These are phyloP conservation scores for Orbilia oligospora DNA, from an alignment of 2,329 filamentous ascomycete genomes.

Conservation along the genomic window DNA sequence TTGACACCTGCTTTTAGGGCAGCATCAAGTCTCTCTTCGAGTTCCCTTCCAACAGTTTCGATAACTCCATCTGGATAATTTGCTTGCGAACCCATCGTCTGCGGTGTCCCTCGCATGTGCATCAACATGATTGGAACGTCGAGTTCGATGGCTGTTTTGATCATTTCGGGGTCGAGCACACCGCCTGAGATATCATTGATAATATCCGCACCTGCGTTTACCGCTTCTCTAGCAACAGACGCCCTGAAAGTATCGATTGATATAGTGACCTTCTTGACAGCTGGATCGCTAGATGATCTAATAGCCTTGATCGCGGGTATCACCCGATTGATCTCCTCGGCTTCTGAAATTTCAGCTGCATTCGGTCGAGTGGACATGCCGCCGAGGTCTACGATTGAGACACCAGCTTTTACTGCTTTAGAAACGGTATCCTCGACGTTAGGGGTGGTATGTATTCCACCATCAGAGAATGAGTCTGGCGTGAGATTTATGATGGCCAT, in stretches of 20 bases:
- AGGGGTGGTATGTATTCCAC: slow-evolving; percentile 74
- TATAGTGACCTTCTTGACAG: slow-evolving; percentile 65
- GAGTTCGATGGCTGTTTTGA: slow-evolving; percentile 81
- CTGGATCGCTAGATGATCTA: slow-evolving; percentile 76
- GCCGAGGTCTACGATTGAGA: slow-evolving; percentile 89
- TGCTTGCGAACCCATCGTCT: slow-evolving; percentile 81
- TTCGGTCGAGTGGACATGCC: slow-evolving; percentile 92
- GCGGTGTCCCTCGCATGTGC: slow-evolving; percentile 92
- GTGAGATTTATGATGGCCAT: slow-evolving; percentile 98
- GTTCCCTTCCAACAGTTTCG: slow-evolving; percentile 77
- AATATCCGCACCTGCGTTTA: slow-evolving; percentile 86
- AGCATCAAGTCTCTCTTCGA: slow-evolving; percentile 78
- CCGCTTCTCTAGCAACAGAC: slow-evolving; percentile 81
- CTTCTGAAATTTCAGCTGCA: slow-evolving; percentile 76
- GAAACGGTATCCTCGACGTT: slow-evolving; percentile 74
- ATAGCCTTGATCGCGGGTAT: slow-evolving; percentile 83
- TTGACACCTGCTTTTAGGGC: slow-evolving; percentile 86
- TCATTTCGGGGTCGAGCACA: slow-evolving; percentile 82
- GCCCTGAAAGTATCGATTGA: slow-evolving; percentile 95
- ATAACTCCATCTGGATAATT: slow-evolving; percentile 78
- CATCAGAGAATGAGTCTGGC: slow-evolving; percentile 97
- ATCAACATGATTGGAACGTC: slow-evolving; percentile 86
- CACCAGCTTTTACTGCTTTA: slow-evolving; percentile 77
- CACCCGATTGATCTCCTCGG: slow-evolving; percentile 83
- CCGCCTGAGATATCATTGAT: slow-evolving; percentile 96